Percentiles rank a stretch among this genome's conserved stretches.
Conservation (phyloP, 805 yeast genomes). For the Lipomyces yamanashiensis region DNA sequence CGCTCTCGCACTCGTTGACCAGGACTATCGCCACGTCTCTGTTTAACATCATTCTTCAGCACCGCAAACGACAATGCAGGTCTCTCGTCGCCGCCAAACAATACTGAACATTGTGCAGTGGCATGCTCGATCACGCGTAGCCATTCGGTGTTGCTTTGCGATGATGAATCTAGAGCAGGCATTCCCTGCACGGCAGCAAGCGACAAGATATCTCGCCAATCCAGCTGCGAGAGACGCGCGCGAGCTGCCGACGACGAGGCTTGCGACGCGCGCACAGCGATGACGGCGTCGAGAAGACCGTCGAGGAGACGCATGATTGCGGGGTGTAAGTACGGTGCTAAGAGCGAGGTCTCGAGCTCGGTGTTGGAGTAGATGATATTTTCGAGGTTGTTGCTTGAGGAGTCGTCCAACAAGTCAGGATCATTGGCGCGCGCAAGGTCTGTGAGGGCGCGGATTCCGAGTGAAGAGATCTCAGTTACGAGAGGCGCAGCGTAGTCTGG, state of each 20-base stretch:
- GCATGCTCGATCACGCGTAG: too few species aligned
- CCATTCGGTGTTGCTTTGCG: too few species aligned
- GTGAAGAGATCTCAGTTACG: constrained; percentile 22
- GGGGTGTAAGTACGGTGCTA: constrained; percentile 25
- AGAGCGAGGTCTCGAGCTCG: constrained; percentile 14
- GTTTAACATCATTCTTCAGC: constrained; percentile 3
- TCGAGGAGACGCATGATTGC: constrained; percentile 17
- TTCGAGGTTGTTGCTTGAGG: background rate
- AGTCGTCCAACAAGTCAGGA: background rate
- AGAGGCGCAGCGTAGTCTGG: constrained; percentile 4
- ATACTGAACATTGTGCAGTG: background rate
- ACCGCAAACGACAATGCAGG: background rate
- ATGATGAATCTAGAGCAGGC: constrained; percentile 12
- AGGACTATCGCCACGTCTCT: background rate
- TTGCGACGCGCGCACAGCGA: constrained; percentile 13
- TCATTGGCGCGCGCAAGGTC: background rate
- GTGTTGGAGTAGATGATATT: constrained; percentile 6
- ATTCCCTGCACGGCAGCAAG: constrained; percentile 20
- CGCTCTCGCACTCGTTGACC: too few species aligned
- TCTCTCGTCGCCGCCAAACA: constrained; percentile 2
- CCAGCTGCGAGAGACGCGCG: constrained; percentile 8
- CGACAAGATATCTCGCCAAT: constrained; percentile 22
- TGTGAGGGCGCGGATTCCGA: constrained; percentile 16
- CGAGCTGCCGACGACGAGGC: background rate
- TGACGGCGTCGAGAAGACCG: constrained; percentile 10